Conservation (phyloP, 495 filamentous ascomycete species). For the Monascus purpureus region DNA sequence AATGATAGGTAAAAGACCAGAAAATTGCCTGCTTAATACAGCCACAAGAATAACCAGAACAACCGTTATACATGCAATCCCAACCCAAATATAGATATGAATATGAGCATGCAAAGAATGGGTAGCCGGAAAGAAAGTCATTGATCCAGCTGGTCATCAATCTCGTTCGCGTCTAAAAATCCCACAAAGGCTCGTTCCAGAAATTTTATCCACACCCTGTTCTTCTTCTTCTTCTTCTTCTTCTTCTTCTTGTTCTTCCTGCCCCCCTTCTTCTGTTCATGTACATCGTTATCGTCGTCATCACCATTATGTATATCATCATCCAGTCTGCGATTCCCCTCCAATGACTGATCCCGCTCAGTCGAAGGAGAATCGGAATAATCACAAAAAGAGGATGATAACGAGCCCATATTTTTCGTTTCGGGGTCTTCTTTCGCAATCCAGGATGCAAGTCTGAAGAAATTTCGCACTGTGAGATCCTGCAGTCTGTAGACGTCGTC, state of each 20-base stretch:
- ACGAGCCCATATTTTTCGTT: slow-evolving; percentile 5
- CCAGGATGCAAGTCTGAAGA: slow-evolving; percentile 59
- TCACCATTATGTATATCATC: slow-evolving; percentile 5
- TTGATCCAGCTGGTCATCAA: slow-evolving; percentile 5
- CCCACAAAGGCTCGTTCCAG: slow-evolving; percentile 68
- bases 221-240: slow-evolving; percentile 33
- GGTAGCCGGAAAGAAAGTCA: neutral
- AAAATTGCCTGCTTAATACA: no score
- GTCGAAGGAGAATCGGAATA: no score
- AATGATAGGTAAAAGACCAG: no score
- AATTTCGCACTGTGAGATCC: slow-evolving; percentile 77
- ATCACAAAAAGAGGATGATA: no score
- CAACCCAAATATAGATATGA: neutral
- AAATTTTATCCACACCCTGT: slow-evolving; percentile 58
- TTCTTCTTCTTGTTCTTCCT: slow-evolving; percentile 8
- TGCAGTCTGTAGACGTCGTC: slow-evolving; percentile 62
- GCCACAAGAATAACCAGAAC: no score
- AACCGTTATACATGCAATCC: no score
- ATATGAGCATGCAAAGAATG: slow-evolving; percentile 1
- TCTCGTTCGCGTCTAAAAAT: slow-evolving; percentile 39
- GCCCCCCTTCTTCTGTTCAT: slow-evolving; percentile 1
- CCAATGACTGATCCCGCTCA: slow-evolving; percentile 4
- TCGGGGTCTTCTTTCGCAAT: slow-evolving; percentile 47
- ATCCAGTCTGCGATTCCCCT: neutral
- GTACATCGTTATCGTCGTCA: slow-evolving; percentile 3